Evolutionary conservation across 176 grass and related monocot genomes (phyloP), one percentile per base, ranked within the genome.

Genomic region (Ananas comosus): DNA sequence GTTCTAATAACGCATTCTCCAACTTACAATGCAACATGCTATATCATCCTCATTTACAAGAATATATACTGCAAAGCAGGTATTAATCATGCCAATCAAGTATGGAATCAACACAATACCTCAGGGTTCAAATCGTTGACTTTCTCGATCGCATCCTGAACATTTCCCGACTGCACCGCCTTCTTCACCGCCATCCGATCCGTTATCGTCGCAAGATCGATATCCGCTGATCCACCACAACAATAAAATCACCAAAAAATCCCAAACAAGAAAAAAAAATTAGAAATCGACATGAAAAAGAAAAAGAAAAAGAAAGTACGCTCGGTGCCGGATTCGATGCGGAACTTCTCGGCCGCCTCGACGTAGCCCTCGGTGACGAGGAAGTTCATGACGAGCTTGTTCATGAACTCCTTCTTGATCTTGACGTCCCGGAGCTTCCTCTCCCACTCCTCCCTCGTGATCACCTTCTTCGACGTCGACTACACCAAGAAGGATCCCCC

Each of bases 111-210:
- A 24, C 16, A 84, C 3, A 79, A 19, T 80, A 97, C 93, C 89
- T 83, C 86, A 14, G 93, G 89, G 33, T 97, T 97, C 48, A 97
- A 85, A 83, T 97, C 89, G 50, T 97, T 97, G 27, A 97, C 88
- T 64, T 92, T 97, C 89, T 92, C 88, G 21, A 97, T 92, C 14
- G 93, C 93, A 69, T 92, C 93, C 82, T 97, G 84, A 29, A 97
- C 89, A 81, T 97, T 97, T 23, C 93, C 93, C 10, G 86, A 92
- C 74, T 97, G 93, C 13, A 97, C 86, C 10, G 89, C 86, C 64
- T 49, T 85, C 66, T 97, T 97, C 52, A 90, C 93, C 64, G 91
- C 89, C 93, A 92, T 97, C 63, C 93, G 86, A 67, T 92, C 89
- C 13, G 89, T 90, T 56, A 97, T 97, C 66, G 86, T 90, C 12